phyloP scores from a whole-genome alignment of 805 yeast genomes.

The Metschnikowia chrysomelidarum region DNA sequence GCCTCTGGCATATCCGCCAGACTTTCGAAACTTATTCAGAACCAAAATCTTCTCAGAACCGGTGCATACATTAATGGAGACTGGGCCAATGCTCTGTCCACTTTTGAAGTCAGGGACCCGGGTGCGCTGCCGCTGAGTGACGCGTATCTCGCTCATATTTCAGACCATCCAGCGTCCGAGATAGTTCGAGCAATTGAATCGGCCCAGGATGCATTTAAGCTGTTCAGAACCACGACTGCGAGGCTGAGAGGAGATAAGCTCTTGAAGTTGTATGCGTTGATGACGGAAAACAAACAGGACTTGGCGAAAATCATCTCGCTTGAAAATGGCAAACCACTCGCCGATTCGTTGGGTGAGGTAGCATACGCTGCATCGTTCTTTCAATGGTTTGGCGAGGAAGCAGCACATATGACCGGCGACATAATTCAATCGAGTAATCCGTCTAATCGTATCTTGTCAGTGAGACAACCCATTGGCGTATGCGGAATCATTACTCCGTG shows the following conservation, averaged over 20 bases:
- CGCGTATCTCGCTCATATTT: constrained; percentile 49
- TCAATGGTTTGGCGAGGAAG: constrained; percentile 88
- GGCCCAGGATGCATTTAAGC: constrained; percentile 52
- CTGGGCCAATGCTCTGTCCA: constrained; percentile 53
- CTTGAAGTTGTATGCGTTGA: constrained; percentile 49
- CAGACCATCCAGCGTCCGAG: constrained; percentile 50
- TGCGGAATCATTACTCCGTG: constrained; percentile 80
- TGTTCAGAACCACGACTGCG: constrained; percentile 52
- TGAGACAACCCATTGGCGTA: constrained; percentile 78
- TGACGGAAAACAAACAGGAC: constrained; percentile 59
- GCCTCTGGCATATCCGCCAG: constrained; percentile 5
- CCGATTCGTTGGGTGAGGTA: constrained; percentile 73
- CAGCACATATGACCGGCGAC: constrained; percentile 70
- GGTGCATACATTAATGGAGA: constrained; percentile 69
- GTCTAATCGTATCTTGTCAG: constrained; percentile 50
- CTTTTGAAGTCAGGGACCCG: constrained; percentile 74
- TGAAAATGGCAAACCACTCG: constrained; percentile 73
- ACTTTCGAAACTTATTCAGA: constrained; percentile 29
- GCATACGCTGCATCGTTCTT: constrained; percentile 70
- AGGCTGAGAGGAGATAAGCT: constrained; percentile 56
- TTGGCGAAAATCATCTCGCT: constrained; percentile 60
- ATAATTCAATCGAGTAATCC: constrained; percentile 54
- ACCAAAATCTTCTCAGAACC: constrained; percentile 53
- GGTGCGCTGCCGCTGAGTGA: constrained; percentile 49
- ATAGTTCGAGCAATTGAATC: constrained; percentile 54